Evolutionary conservation across 176 grass and related monocot genomes (phyloP).

Genomic region (Lolium multiflorum): DNA sequence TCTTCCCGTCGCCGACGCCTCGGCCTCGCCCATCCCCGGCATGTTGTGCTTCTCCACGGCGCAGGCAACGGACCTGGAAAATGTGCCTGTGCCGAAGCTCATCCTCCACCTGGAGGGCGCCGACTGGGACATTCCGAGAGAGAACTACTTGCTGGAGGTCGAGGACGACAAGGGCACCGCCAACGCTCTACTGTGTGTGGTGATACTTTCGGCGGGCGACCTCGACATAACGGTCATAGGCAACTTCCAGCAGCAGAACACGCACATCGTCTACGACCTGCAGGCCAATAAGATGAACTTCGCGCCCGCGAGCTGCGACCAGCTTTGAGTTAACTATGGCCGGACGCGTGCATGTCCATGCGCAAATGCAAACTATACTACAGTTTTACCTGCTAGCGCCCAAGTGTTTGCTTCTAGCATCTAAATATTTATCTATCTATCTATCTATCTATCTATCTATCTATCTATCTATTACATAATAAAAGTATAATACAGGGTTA

Average conservation of each 20-base stretch:
- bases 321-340: neutral
- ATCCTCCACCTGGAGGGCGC: slow-evolving; percentile 54
- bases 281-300: slow-evolving; percentile 46
- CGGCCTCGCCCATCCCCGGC: too few relatives aligned
- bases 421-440: too few relatives aligned
- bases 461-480: too few relatives aligned
- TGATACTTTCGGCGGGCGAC: neutral
- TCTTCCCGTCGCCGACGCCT: too few relatives aligned
- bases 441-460: too few relatives aligned
- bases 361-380: neutral
- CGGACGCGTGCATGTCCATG: neutral
- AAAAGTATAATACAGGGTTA: too few relatives aligned
- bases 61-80: too few relatives aligned
- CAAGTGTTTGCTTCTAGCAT: too few relatives aligned
- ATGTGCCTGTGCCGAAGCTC: slow-evolving; percentile 37
- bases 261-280: slow-evolving; percentile 59
- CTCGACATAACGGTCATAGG: slow-evolving; percentile 1
- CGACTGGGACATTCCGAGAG: slow-evolving; percentile 44
- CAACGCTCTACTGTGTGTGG: slow-evolving; percentile 19
- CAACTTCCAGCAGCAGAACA: slow-evolving; percentile 71
- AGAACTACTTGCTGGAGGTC: slow-evolving; percentile 32
- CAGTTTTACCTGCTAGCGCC: too few relatives aligned
- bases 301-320: slow-evolving; percentile 41
- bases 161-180: too few relatives aligned
- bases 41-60: slow-evolving; percentile 43